These are phyloP conservation scores for Lithocarpus polystachyus DNA, from an alignment of 306 rosid species.

Conservation along the genomic window DNA sequence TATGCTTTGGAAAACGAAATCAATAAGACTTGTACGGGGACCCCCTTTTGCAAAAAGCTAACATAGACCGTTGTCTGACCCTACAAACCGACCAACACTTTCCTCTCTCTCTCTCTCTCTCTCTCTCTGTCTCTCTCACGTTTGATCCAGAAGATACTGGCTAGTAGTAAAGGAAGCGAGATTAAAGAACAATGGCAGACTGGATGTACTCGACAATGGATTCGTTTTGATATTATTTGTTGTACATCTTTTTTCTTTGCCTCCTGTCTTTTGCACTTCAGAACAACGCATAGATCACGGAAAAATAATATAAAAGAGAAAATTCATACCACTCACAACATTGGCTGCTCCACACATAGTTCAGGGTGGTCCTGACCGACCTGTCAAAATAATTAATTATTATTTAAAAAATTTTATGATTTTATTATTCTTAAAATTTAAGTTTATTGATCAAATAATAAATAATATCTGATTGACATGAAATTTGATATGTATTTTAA, in stretches of 20 bases:
- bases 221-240: not conserved
- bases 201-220: not conserved
- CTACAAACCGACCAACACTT: slow-evolving; percentile 8
- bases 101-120: not conserved
- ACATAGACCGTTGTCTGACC: slow-evolving; percentile 8
- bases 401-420: too few species aligned
- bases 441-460: too few species aligned
- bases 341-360: too few species aligned
- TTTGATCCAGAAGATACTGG: not conserved
- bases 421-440: too few species aligned
- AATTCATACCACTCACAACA: not conserved
- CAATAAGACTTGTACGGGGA: not conserved
- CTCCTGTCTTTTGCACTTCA: not conserved
- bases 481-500: too few species aligned
- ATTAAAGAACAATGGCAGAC: not conserved
- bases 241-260: too few species aligned
- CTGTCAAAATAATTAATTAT: too few species aligned
- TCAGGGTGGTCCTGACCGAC: too few species aligned
- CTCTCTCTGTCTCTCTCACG: not conserved
- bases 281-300: not conserved
- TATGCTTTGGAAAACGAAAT: not conserved
- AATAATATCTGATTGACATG: too few species aligned
- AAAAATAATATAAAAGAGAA: not conserved
- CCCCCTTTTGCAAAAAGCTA: slow-evolving; percentile 8
- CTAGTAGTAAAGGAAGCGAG: not conserved